Conservation (phyloP, 257 asterid species). For the Solanum raphanifolium region DNA sequence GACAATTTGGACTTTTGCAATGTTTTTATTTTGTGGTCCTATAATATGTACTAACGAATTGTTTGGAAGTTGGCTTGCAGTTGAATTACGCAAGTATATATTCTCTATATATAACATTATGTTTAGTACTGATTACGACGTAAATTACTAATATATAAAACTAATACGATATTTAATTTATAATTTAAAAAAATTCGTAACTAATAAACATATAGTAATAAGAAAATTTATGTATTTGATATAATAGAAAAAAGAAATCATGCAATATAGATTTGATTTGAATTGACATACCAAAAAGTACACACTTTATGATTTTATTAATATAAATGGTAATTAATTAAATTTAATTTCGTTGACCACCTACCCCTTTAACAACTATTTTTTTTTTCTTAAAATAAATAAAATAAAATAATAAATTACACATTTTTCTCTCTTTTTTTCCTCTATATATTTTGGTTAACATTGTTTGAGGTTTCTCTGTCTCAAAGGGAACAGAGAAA, state of each 20-base stretch:
- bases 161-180: no score
- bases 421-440: not conserved
- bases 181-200: fast-evolving
- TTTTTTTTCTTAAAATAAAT: not conserved
- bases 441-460: not conserved
- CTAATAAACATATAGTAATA: not conserved
- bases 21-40: not conserved
- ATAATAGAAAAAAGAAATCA: no score
- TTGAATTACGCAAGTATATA: not conserved
- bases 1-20: not conserved
- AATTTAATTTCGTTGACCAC: not conserved
- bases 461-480: not conserved
- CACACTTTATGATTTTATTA: not conserved
- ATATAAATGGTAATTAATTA: not conserved
- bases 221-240: no score
- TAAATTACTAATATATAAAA: no score
- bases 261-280: not conserved
- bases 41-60: not conserved
- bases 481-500: not conserved
- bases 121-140: not conserved
- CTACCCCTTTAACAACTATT: not conserved
- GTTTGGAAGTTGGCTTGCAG: not conserved
- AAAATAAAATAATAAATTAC: not conserved
- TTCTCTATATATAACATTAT: no score
- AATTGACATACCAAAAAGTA: not conserved